Base-by-base conservation (phyloP, 192 early-diverging fungal genomes). In the Obelidium mucronatum region DNA sequence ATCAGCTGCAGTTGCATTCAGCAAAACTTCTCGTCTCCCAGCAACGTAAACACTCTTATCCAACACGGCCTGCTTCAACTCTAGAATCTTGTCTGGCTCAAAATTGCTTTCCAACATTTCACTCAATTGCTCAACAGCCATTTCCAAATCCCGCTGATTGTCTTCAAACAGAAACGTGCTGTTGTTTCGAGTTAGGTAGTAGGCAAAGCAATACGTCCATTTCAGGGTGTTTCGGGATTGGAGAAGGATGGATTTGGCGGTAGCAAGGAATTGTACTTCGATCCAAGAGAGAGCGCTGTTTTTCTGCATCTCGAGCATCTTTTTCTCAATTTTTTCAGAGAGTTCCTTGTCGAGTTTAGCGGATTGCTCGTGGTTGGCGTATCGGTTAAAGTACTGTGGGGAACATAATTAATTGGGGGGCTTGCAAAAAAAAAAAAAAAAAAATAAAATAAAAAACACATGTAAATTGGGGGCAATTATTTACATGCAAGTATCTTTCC, bases 181-280 rank as follows among this genome's bases (percentile, higher is more conserved):
- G 84, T 98, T 98, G 75, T 90, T 88, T 37, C 91, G 85, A 15
- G 81, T 77, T 78, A 99, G 89, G 75, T 97, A 99, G 83, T 94
- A 99, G 0, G 96, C 98, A 80, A 99, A 94, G 5, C 91, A 92
- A 81, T 98, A 99, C 0, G 97, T 96, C 98, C 98, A 99, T 76
- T 95, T 97, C 30, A 99, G 87, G 0, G 95, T 97, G 79, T 86
- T 91, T 75, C 98, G 94, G 73, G 95, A 94, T 61, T 93, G 81
- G 6, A 95, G 87, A 31, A 98, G 88, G 0, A 93, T 93, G 74
- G 96, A 94, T 39, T 96, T 96, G 4, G 97, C 97, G 40, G 92
- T 93, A 58, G 90, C 89, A 35, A 99, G 81, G 79, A 99, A 99
- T 85, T 99, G 97, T 1, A 98, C 97, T 84, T 99, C 96, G 74